These are phyloP conservation scores for Cladophialophora chaetospira DNA, from an alignment of 2,329 filamentous ascomycete species.

Conservation along the genomic window DNA sequence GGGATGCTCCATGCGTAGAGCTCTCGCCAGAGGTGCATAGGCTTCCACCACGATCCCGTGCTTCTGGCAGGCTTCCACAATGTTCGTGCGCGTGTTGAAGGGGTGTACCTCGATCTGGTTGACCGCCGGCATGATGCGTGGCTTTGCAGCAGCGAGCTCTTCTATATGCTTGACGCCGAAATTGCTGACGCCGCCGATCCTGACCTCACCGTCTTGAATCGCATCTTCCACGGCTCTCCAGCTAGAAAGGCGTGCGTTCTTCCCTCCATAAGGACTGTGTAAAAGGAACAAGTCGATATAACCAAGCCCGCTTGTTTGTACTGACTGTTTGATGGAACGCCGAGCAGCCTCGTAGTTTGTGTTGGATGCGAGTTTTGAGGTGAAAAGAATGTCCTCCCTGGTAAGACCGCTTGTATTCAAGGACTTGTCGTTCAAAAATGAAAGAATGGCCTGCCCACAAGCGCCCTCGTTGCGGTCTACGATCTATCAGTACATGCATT, in stretches of 20 bases:
- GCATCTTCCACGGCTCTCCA: slow-evolving; percentile 79
- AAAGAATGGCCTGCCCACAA: slow-evolving; percentile 65
- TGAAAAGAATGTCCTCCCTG: slow-evolving; percentile 75
- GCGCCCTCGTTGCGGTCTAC: slow-evolving; percentile 72
- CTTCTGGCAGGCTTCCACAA: slow-evolving; percentile 66
- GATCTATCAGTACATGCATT: no score
- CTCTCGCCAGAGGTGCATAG: slow-evolving; percentile 75
- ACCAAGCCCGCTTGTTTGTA: slow-evolving; percentile 66
- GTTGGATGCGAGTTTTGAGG: slow-evolving; percentile 73
- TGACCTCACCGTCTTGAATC: slow-evolving; percentile 69
- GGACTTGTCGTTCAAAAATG: slow-evolving; percentile 52
- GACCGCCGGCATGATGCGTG: slow-evolving; percentile 65
- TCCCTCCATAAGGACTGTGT: slow-evolving; percentile 77
- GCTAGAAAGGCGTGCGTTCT: slow-evolving; percentile 65
- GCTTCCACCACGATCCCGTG: slow-evolving; percentile 73
- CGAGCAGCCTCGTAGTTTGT: slow-evolving; percentile 68
- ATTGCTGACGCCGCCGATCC: slow-evolving; percentile 74
- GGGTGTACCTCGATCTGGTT: slow-evolving; percentile 75
- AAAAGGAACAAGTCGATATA: slow-evolving; percentile 80
- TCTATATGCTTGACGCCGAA: slow-evolving; percentile 74
- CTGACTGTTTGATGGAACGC: slow-evolving; percentile 64
- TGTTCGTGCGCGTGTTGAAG: slow-evolving; percentile 72
- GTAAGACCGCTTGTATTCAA: slow-evolving; percentile 55
- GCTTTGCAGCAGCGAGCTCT: slow-evolving; percentile 66
- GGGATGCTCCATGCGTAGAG: slow-evolving; percentile 68